These are phyloP conservation scores for Claviceps pazoutovae DNA, from an alignment of 2,329 filamentous ascomycete genomes.

Conservation along the genomic window DNA sequence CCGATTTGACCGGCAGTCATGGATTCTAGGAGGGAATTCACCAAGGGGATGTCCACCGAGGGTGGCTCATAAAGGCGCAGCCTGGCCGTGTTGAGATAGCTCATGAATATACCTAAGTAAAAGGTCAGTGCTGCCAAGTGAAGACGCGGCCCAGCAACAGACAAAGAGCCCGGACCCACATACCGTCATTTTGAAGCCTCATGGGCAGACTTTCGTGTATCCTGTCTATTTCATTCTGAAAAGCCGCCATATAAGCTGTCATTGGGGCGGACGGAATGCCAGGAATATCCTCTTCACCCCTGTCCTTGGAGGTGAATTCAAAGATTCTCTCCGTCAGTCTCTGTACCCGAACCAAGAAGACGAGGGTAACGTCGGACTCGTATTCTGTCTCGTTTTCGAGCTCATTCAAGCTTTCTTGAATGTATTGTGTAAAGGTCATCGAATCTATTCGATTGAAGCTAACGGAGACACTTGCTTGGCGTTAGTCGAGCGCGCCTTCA, in stretches of 20 bases:
- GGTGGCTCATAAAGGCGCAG: conserved; percentile 36
- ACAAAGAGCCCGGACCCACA: conserved; percentile 7
- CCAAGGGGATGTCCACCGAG: conserved; percentile 23
- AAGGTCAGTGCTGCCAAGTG: not conserved
- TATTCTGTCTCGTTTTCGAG: conserved; percentile 30
- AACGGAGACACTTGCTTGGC: conserved; percentile 22
- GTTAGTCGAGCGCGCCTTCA: not conserved
- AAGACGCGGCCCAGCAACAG: not conserved
- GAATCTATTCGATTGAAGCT: conserved; percentile 32
- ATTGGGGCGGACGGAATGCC: conserved; percentile 25
- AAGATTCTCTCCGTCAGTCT: conserved; percentile 36
- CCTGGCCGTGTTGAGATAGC: conserved; percentile 24
- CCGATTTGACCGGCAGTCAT: conserved; percentile 24
- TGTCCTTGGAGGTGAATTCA: conserved; percentile 23
- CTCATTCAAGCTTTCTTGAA: conserved; percentile 34
- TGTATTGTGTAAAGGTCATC: conserved; percentile 36
- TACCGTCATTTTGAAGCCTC: conserved; percentile 24
- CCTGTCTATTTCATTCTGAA: conserved; percentile 30
- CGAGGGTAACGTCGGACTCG: conserved; percentile 30
- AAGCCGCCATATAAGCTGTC: conserved; percentile 31
- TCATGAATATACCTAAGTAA: conserved; percentile 1
- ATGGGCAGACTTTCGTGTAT: conserved; percentile 23
- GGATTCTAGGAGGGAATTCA: conserved; percentile 29
- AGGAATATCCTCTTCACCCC: conserved; percentile 18
- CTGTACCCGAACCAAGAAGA: conserved; percentile 34